Evolutionary conservation across 805 yeast genomes (phyloP).

Genomic region (Candida nitratophila): DNA sequence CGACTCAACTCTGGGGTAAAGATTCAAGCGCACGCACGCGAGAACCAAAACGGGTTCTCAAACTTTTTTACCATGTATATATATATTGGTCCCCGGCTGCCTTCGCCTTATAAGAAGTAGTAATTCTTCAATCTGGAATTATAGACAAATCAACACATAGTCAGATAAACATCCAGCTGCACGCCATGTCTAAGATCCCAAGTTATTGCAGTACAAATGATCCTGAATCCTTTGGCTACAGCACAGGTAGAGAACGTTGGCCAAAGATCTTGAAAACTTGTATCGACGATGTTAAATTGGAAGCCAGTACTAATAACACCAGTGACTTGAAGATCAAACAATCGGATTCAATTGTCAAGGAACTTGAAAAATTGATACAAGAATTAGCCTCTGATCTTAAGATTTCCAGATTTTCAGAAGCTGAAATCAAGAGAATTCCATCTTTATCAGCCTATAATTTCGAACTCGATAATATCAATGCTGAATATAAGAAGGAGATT

Average conservation of each 20-base stretch:
- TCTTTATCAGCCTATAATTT: slow-evolving; percentile 56
- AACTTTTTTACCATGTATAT: no score
- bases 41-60: no score
- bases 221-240: slow-evolving; percentile 69
- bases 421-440: slow-evolving; percentile 26
- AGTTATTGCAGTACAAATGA: slow-evolving; percentile 58
- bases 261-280: slow-evolving; percentile 70
- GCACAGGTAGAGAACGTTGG: slow-evolving; percentile 81
- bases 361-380: slow-evolving; percentile 35
- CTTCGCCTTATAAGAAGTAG: no score
- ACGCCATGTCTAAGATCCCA: slow-evolving; percentile 22
- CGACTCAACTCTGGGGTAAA: no score
- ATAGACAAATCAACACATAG: no score
- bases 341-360: slow-evolving; percentile 36
- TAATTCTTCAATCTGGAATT: no score
- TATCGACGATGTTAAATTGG: slow-evolving; percentile 46
- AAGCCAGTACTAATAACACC: slow-evolving; percentile 5
- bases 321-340: slow-evolving; percentile 29
- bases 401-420: slow-evolving; percentile 38
- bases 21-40: no score
- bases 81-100: no score
- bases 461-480: slow-evolving; percentile 30
- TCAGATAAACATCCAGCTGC: no score
- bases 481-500: slow-evolving; percentile 15
- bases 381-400: slow-evolving; percentile 36